Percentiles rank a stretch among this genome's conserved stretches.
Conservation (phyloP, 2,329 filamentous ascomycete genomes). For the Dothideomycetes sp. region DNA sequence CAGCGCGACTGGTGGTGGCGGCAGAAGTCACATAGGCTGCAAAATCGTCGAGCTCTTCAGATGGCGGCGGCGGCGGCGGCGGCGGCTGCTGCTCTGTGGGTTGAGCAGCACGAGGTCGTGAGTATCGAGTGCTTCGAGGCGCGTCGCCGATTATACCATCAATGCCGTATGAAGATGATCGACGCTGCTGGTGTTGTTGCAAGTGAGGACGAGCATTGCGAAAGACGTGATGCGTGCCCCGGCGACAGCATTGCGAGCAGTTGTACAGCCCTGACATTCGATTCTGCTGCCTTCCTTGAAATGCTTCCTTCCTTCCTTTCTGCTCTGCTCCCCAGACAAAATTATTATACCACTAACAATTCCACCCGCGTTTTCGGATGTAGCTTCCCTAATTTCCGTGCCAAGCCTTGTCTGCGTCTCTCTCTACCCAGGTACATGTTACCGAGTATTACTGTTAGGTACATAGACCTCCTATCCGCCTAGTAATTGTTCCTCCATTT, state of each 20-base stretch:
- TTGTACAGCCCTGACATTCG: conserved; percentile 3
- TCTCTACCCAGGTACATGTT: too few relatives aligned
- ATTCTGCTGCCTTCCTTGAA: too few relatives aligned
- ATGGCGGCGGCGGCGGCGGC: background rate
- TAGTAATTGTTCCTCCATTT: too few relatives aligned
- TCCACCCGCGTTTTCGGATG: too few relatives aligned
- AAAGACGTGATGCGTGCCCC: background rate
- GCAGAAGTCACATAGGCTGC: conserved; percentile 2
- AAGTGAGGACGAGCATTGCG: background rate
- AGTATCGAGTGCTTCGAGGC: conserved; percentile 10
- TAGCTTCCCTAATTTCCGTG: too few relatives aligned
- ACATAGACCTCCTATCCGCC: too few relatives aligned
- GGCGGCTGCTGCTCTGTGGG: background rate
- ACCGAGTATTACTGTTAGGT: too few relatives aligned
- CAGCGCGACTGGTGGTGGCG: background rate
- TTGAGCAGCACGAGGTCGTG: conserved; percentile 3
- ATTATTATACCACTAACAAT: too few relatives aligned
- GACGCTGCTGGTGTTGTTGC: conserved; percentile 1
- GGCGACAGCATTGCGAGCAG: conserved; percentile 4
- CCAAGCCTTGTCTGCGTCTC: too few relatives aligned
- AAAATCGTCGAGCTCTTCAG: conserved; percentile 1
- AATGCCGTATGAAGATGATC: conserved; percentile 3
- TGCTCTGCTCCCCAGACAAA: too few relatives aligned
- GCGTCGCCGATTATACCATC: conserved; percentile 1
- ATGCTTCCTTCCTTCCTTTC: too few relatives aligned